Conservation (phyloP, 2,329 filamentous ascomycete species). For the Colletotrichum musae region DNA sequence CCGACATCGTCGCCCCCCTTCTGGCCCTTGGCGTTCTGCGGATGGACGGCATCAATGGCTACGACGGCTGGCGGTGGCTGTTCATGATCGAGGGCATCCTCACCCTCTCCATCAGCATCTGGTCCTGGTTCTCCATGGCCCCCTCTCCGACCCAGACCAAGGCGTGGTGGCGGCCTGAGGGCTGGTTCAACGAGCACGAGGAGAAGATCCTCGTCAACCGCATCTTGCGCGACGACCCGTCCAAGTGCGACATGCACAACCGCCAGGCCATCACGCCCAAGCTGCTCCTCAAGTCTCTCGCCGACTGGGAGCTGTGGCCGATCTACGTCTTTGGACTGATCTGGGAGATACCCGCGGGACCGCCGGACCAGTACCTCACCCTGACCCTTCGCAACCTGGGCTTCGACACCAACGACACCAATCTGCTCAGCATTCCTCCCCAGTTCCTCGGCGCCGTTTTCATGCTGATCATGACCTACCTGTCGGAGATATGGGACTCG, state of each 20-base stretch:
- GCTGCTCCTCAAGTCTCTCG: slow-evolving; percentile 61
- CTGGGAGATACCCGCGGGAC: slow-evolving; percentile 51
- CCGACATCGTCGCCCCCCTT: slow-evolving; percentile 47
- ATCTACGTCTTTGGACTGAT: slow-evolving; percentile 64
- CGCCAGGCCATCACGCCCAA: slow-evolving; percentile 63
- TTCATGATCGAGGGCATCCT: slow-evolving; percentile 41
- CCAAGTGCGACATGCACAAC: slow-evolving; percentile 69
- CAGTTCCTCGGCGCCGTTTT: slow-evolving; percentile 39
- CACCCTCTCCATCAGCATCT: slow-evolving; percentile 46
- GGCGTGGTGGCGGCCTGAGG: slow-evolving; percentile 63
- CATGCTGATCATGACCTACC: slow-evolving; percentile 47
- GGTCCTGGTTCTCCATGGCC: slow-evolving; percentile 50
- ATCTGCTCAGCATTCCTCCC: slow-evolving; percentile 48
- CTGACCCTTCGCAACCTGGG: slow-evolving; percentile 45
- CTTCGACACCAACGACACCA: slow-evolving; percentile 63
- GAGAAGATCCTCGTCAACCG: slow-evolving; percentile 72
- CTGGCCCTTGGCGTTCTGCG: slow-evolving; percentile 48
- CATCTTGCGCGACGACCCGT: slow-evolving; percentile 68
- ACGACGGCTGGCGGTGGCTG: slow-evolving; percentile 46
- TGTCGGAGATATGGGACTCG: slow-evolving; percentile 50
- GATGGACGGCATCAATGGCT: slow-evolving; percentile 45
- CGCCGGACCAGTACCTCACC: slow-evolving; percentile 47
- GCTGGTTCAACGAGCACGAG: slow-evolving; percentile 71
- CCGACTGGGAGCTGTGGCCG: slow-evolving; percentile 71
- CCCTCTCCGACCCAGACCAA: slow-evolving; percentile 56